These are phyloP conservation scores for Leccinum griseonigrum DNA, from an alignment of 1,284 basidiomycete genomes.

Conservation along the genomic window DNA sequence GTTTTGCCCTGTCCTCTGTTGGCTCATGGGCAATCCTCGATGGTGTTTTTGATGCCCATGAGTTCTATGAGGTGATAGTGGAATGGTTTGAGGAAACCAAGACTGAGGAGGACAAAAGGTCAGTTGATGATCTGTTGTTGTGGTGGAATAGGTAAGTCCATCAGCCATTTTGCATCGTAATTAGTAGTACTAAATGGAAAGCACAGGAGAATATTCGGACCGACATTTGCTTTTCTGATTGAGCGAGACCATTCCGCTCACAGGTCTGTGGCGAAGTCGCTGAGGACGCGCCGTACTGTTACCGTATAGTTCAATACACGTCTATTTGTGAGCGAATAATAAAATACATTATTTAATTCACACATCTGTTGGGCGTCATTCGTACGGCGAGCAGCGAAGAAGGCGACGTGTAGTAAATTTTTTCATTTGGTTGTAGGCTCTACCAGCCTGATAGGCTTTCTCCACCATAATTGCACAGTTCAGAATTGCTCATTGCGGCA, in stretches of 20 bases:
- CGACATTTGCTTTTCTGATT: neutral
- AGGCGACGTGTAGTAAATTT: too few species aligned
- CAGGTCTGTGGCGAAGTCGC: neutral
- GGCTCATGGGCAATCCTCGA: conserved; percentile 1
- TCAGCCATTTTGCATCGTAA: neutral
- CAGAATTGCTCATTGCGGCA: too few species aligned
- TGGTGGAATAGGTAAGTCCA: neutral
- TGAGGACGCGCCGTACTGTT: neutral
- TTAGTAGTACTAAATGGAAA: neutral
- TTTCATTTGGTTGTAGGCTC: too few species aligned
- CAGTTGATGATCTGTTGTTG: neutral
- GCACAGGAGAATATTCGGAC: neutral
- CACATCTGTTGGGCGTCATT: too few species aligned
- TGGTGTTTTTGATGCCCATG: neutral
- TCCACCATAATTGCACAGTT: too few species aligned
- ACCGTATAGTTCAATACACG: too few species aligned
- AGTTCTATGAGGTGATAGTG: conserved; percentile 3
- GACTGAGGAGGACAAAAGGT: neutral
- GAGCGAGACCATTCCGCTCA: neutral
- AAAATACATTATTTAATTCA: too few species aligned
- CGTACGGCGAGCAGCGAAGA: too few species aligned
- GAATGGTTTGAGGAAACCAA: neutral
- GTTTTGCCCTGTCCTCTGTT: conserved; percentile 1
- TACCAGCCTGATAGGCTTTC: too few species aligned
- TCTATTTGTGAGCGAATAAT: too few species aligned